These are phyloP conservation scores for Sarocladiaceae sp. DNA, from an alignment of 2,329 filamentous ascomycete species.

Conservation along the genomic window DNA sequence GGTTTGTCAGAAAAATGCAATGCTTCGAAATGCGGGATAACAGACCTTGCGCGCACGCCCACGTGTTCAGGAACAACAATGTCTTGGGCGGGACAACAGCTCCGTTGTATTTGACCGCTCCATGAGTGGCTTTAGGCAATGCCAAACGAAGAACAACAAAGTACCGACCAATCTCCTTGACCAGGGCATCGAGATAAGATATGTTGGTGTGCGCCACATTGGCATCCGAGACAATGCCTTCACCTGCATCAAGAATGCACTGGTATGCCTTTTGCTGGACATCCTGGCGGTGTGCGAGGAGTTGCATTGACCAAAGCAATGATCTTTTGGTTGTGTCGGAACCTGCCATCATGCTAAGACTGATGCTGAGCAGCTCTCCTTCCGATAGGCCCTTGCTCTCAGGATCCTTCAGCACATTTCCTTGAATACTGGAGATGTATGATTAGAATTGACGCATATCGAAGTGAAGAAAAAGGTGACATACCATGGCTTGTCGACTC, in stretches of 20 bases:
- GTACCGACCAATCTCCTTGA: constrained; percentile 57
- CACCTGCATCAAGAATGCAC: constrained; percentile 54
- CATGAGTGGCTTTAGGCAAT: constrained; percentile 57
- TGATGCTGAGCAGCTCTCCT: constrained; percentile 61
- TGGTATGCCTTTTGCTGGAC: constrained; percentile 56
- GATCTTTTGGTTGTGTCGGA: constrained; percentile 64
- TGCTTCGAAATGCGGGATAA: background rate
- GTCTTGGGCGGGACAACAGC: constrained; percentile 57
- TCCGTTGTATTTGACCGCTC: constrained; percentile 54
- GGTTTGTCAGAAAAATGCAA: background rate
- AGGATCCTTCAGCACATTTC: constrained; percentile 60
- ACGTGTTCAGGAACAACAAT: constrained; percentile 62
- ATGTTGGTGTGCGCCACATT: no score
- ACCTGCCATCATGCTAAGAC: constrained; percentile 64
- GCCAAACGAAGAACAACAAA: constrained; percentile 61
- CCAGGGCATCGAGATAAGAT: constrained; percentile 60
- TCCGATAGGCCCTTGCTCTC: constrained; percentile 59
- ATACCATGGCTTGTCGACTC: constrained; percentile 56
- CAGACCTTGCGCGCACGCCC: constrained; percentile 56
- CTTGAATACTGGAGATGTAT: no score
- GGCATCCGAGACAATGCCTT: no score
- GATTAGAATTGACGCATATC: no score
- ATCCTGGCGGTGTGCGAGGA: constrained; percentile 55
- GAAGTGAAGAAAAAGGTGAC: background rate
- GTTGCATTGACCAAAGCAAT: constrained; percentile 60